Percentiles rank a stretch among this genome's conserved stretches.
Conservation (phyloP, 108 stramenopile genomes). For the Epithemia pelagica region DNA sequence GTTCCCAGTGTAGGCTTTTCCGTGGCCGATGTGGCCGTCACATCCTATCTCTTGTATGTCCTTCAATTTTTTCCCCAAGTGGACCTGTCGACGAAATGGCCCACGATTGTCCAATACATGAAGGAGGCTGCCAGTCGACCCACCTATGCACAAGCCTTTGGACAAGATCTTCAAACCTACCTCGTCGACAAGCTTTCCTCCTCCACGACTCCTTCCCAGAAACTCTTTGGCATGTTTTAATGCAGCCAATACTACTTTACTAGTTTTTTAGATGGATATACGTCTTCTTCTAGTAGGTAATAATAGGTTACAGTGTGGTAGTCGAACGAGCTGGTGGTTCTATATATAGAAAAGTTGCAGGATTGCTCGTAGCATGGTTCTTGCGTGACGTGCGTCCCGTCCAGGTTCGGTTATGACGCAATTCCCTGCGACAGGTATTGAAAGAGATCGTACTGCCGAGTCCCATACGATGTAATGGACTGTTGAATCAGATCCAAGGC, state of each 20-base stretch:
- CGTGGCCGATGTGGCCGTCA: constrained; percentile 80
- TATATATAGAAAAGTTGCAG: no score
- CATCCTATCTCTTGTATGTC: constrained; percentile 78
- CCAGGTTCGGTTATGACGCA: constrained; percentile 61
- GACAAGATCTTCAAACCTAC: constrained; percentile 39
- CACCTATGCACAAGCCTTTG: constrained; percentile 74
- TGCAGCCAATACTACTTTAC: no score
- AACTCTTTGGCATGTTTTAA: constrained; percentile 77
- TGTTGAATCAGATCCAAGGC: constrained; percentile 86
- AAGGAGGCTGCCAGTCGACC: constrained; percentile 56
- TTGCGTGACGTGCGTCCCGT: no score
- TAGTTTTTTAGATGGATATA: no score
- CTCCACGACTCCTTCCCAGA: constrained; percentile 29
- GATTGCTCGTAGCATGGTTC: no score
- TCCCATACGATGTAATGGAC: constrained; percentile 79
- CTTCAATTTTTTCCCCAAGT: constrained; percentile 78
- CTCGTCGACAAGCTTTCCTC: constrained; percentile 42
- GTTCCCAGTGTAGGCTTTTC: constrained; percentile 50
- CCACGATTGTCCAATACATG: constrained; percentile 75
- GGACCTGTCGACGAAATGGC: constrained; percentile 49
- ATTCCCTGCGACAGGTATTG: constrained; percentile 90
- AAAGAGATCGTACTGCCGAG: constrained; percentile 90
- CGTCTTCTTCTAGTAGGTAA: no score
- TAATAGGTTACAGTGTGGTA: no score
- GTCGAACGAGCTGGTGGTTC: no score